Evolutionary conservation across 805 yeast genomes (phyloP), one percentile per base, ranked within the genome.

Genomic region (Brettanomyces anomalus): DNA sequence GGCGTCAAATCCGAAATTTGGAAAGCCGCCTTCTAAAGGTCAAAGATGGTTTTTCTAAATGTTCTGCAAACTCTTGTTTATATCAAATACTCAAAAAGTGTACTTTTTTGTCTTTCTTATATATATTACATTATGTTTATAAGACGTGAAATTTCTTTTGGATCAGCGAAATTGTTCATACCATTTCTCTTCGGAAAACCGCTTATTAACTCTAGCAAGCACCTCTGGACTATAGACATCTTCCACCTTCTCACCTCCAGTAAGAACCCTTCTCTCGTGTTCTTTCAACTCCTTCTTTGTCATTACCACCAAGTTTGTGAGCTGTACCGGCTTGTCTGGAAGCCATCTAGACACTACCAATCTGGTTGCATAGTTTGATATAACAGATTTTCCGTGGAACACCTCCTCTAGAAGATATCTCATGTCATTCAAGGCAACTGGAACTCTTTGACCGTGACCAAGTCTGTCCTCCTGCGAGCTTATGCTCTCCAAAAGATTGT

Each of bases 391-490:
- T 13, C 97, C 97, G 47, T 94, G 77, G 68, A 79, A 93, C 3
- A 93, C 82, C 63, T 93, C 99, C 57, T 90, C 97, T 31, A 89
- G 69, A 14, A 90, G 70, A 57, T 88, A 93, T 37, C 79, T 83
- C 21, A 86, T 79, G 46, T 93, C 98, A 39, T 64, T 67, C 43
- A 80, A 54, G 1, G 87, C 71, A 24, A 85, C 68, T 30, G 90
- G 90, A n/a, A 85, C 77, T 36, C 87, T 70, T 60, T 81, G 89
- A 13, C 67, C 61, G 44, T 77, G 72, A 5, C 90, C 90, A 34
- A 85, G 66, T 52, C 97, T 75, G 6, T 83, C 70, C 64, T 85
- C 83, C 63, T 93, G 98, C 2, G 88, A 95, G 0, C 95, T 88
- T 42, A 90, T 69, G 34, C 86, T 74, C 58, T 85, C 93, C 53